These are phyloP conservation scores for Leccinum uliginosum DNA, from an alignment of 768 basidiomycete species.

Conservation along the genomic window DNA sequence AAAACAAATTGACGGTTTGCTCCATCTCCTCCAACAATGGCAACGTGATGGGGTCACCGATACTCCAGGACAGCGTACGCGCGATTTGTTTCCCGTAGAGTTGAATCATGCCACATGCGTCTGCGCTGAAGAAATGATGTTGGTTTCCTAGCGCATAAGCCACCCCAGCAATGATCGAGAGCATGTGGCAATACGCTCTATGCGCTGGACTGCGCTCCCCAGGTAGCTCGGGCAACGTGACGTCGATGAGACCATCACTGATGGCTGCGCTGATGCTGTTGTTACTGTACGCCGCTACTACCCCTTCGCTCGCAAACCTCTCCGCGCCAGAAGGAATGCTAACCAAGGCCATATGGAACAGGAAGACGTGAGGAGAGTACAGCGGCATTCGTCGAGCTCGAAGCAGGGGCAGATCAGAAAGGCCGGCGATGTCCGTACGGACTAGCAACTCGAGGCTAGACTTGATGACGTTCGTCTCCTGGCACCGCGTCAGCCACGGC, in stretches of 20 bases:
- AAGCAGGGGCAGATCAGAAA: slow-evolving; percentile 62
- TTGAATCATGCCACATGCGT: slow-evolving; percentile 82
- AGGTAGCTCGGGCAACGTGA: slow-evolving; percentile 62
- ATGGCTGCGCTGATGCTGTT: slow-evolving; percentile 76
- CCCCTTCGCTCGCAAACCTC: slow-evolving; percentile 77
- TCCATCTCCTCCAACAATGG: slow-evolving; percentile 81
- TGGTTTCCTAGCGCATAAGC: slow-evolving; percentile 57
- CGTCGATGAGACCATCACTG: slow-evolving; percentile 68
- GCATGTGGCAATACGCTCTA: slow-evolving; percentile 77
- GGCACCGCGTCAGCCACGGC: slow-evolving; percentile 75
- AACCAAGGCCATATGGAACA: slow-evolving; percentile 84
- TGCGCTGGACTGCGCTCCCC: slow-evolving; percentile 79
- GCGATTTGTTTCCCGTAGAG: slow-evolving; percentile 79
- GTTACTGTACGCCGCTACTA: slow-evolving; percentile 78
- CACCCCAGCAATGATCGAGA: slow-evolving; percentile 73
- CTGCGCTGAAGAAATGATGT: slow-evolving; percentile 77
- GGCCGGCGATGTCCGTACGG: slow-evolving; percentile 63
- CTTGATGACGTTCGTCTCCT: slow-evolving; percentile 76
- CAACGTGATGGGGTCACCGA: slow-evolving; percentile 70
- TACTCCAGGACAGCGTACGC: slow-evolving; percentile 76
- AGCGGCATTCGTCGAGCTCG: slow-evolving; percentile 60
- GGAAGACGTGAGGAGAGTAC: slow-evolving; percentile 73
- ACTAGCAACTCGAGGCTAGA: slow-evolving; percentile 70
- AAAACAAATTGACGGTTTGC: slow-evolving; percentile 73
- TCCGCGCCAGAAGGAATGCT: slow-evolving; percentile 76